Evolutionary conservation across 140 eudicot genomes (phyloP), one percentile per base, ranked within the genome.

Genomic region (Anethum foeniculum): DNA sequence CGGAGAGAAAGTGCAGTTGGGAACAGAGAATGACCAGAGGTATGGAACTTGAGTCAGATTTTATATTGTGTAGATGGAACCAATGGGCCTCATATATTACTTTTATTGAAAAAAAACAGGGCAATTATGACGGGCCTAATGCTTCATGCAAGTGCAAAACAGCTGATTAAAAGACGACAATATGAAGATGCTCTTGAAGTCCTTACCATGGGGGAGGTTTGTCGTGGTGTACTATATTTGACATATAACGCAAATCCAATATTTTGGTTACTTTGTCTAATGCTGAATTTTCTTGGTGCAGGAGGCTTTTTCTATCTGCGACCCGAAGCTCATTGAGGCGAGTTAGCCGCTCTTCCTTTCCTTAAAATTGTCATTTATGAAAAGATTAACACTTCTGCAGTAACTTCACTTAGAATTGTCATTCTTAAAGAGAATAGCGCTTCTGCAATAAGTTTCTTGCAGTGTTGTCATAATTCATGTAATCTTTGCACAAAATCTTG

Each of bases 121-220:
- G 97, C 97, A 64, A 87, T 94, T 28, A 94, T 94, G 99, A 92
- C 90, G 97, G 99, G 99, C 52, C 95, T 94, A 58, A 88, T 94
- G 97, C 89, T 94, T 84, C 99, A 94, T 86, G 85, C 90, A 76
- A 94, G 88, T 78, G 99, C 91, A 58, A 94, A 90, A 82, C 79
- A 86, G 52, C 85, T 94, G 60, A 86, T 94, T 15, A 87, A 82
- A 81, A 82, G 14, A 54, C 81, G 82, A 67, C 79, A 85, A 73
- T 94, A 89, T 52, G 87, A 80, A 79, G 97, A 94, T 82, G 99
- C 99, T 10, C 75, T 94, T 41, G 98, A 94, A 89, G 96, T 94
- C 84, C 88, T 94, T 30, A 71, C 82, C 48, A 92, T 94, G 97
- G 98, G 97, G 51, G 98, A 94, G 96, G 98, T 91, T 67, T 73